phyloP scores from a whole-genome alignment of 1,284 basidiomycete genomes.

The Athelia psychrophila region DNA sequence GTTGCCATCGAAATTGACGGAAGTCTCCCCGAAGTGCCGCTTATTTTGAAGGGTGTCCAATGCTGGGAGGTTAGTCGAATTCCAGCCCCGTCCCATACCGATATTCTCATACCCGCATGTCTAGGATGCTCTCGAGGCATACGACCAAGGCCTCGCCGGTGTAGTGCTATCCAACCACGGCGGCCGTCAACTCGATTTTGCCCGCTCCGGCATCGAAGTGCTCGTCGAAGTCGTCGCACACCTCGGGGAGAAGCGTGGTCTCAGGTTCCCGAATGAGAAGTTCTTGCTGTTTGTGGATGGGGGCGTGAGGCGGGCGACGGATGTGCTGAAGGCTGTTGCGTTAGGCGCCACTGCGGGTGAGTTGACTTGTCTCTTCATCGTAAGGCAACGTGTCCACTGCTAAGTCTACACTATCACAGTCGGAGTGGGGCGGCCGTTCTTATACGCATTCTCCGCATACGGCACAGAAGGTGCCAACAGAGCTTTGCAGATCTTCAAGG shows the following conservation, averaged over 20 bases:
- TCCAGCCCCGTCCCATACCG: background rate
- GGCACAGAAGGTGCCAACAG: constrained; percentile 81
- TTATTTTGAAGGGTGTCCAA: constrained; percentile 92
- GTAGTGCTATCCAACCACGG: constrained; percentile 93
- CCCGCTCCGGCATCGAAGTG: constrained; percentile 88
- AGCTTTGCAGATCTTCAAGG: constrained; percentile 76
- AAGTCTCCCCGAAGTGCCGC: constrained; percentile 75
- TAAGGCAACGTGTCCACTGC: background rate
- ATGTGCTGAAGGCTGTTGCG: constrained; percentile 91
- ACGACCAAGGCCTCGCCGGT: constrained; percentile 79
- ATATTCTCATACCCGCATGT: background rate
- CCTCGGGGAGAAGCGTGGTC: constrained; percentile 64
- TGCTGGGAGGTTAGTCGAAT: constrained; percentile 70
- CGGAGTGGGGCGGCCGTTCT: constrained; percentile 80
- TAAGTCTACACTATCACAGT: constrained; percentile 40
- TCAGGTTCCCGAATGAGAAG: constrained; percentile 62
- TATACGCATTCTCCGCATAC: constrained; percentile 90
- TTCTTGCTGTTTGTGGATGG: constrained; percentile 94
- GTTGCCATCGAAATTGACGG: too few relatives aligned
- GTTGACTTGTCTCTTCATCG: constrained; percentile 17
- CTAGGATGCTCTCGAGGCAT: constrained; percentile 84
- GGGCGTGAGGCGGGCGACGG: constrained; percentile 87
- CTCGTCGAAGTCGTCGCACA: constrained; percentile 84
- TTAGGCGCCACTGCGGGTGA: constrained; percentile 86
- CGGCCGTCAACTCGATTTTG: constrained; percentile 89